Percentiles rank a stretch among this genome's conserved stretches.
These are phyloP conservation scores for Scheffersomyces parashehatae DNA, from an alignment of 1,139 yeast species.

Conservation along the genomic window DNA sequence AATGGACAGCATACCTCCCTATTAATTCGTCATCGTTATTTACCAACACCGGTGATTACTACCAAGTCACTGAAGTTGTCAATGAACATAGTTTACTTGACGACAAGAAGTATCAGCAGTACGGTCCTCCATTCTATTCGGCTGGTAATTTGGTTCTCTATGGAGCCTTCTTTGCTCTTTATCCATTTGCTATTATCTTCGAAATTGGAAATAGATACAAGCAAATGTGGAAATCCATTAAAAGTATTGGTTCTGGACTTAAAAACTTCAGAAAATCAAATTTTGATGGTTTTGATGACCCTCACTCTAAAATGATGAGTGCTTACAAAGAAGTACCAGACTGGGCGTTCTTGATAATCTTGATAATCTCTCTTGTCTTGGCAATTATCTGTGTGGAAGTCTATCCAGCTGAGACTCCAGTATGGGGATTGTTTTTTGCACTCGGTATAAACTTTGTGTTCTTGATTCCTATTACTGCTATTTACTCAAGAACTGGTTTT, in stretches of 20 bases:
- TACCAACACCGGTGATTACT: slow-evolving; percentile 35
- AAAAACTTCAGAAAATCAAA: slow-evolving; percentile 10
- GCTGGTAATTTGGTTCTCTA: slow-evolving; percentile 45
- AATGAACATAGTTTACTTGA: slow-evolving; percentile 15
- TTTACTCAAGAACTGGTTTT: slow-evolving; percentile 40
- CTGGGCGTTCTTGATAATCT: slow-evolving; percentile 18
- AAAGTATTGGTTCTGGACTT: slow-evolving; percentile 7
- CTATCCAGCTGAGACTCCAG: slow-evolving; percentile 17
- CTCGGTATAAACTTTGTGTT: slow-evolving; percentile 36
- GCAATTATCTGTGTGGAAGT: slow-evolving; percentile 15
- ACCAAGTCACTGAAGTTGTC: slow-evolving; percentile 27
- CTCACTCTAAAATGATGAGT: slow-evolving; percentile 20
- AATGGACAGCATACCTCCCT: slow-evolving; percentile 43
- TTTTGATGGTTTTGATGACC: slow-evolving; percentile 20
- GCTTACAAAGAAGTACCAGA: slow-evolving; percentile 26
- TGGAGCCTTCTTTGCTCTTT: slow-evolving; percentile 43
- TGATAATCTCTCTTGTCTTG: slow-evolving; percentile 32
- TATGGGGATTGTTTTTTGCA: slow-evolving; percentile 24
- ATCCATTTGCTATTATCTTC: slow-evolving; percentile 38
- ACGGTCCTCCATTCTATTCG: slow-evolving; percentile 45
- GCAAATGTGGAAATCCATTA: slow-evolving; percentile 9
- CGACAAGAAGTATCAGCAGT: slow-evolving; percentile 24
- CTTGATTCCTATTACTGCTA: slow-evolving; percentile 36
- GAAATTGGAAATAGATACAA: slow-evolving; percentile 5
- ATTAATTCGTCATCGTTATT: slow-evolving; percentile 40